Conservation (phyloP, 2,329 filamentous ascomycete species). For the Rutstroemia sp. region DNA sequence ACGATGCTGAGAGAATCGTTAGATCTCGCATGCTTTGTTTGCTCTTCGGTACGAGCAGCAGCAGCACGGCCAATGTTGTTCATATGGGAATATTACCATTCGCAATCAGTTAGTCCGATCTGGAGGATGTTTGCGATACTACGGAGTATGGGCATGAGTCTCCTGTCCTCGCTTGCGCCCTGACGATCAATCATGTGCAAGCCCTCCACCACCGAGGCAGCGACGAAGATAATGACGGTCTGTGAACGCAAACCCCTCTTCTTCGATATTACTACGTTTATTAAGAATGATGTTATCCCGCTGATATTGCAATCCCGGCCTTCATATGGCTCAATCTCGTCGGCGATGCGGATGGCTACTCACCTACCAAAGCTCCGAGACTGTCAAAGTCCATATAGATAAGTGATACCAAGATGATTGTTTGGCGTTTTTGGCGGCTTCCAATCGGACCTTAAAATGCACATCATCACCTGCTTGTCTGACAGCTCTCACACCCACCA, state of each 20-base stretch:
- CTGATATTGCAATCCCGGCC: too few relatives aligned
- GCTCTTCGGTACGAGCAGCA: background rate
- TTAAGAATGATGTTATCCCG: too few relatives aligned
- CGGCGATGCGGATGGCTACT: too few relatives aligned
- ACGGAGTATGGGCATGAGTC: background rate
- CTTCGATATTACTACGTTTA: background rate
- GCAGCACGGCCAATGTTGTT: background rate
- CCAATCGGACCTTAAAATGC: background rate
- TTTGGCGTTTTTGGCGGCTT: background rate
- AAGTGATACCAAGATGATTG: background rate
- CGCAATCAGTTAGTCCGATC: background rate
- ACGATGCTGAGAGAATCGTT: slow-evolving; percentile 5
- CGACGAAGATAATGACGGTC: slow-evolving; percentile 1
- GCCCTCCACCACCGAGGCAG: background rate
- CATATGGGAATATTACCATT: background rate
- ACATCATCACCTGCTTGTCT: background rate
- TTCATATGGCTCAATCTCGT: background rate
- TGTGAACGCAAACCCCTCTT: slow-evolving; percentile 7
- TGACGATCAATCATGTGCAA: slow-evolving; percentile 2
- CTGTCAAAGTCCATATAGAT: too few relatives aligned
- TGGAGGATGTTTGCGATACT: background rate
- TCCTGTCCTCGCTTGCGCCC: slow-evolving; percentile 2
- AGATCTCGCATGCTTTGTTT: slow-evolving; percentile 5
- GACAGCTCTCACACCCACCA: background rate
- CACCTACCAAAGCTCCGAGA: too few relatives aligned